These are phyloP conservation scores for Cryphonectria nitschkei DNA, from an alignment of 2,329 filamentous ascomycete species.

Conservation along the genomic window DNA sequence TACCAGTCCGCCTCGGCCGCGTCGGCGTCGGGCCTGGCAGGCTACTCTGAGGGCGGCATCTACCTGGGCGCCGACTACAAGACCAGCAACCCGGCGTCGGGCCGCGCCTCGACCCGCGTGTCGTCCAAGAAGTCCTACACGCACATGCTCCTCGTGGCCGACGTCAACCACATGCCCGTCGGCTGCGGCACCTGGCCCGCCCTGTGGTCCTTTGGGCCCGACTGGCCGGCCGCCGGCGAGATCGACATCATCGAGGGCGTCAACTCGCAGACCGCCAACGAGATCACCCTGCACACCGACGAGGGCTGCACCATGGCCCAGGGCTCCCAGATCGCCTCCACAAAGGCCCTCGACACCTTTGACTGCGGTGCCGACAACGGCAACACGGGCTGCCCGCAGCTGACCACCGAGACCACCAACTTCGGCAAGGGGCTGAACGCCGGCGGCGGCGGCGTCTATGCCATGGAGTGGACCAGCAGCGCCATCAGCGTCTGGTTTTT, in stretches of 20 bases:
- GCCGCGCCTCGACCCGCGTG: constrained; percentile 73
- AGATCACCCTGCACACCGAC: constrained; percentile 70
- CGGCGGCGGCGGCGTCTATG: constrained; percentile 71
- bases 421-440: constrained; percentile 75
- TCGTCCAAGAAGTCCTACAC: constrained; percentile 68
- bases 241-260: constrained; percentile 84
- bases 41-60: constrained; percentile 56
- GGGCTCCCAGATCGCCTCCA: constrained; percentile 50
- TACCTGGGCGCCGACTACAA: constrained; percentile 72
- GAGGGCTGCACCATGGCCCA: constrained; percentile 61
- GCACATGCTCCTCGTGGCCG: constrained; percentile 71
- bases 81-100: constrained; percentile 57
- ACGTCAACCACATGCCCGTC: constrained; percentile 77
- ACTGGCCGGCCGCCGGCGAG: constrained; percentile 73
- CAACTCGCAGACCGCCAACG: constrained; percentile 62
- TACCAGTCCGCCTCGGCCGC: constrained; percentile 67
- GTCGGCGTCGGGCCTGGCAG: constrained; percentile 60
- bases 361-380: constrained; percentile 60
- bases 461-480: constrained; percentile 73
- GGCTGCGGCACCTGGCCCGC: constrained; percentile 79
- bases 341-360: constrained; percentile 44
- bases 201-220: constrained; percentile 68
- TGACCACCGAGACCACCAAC: constrained; percentile 53
- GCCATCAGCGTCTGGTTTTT: constrained; percentile 85
- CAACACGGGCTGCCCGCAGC: constrained; percentile 63